Evolutionary conservation across 495 filamentous ascomycete genomes (phyloP).

Genomic region (Cryomyces minteri): DNA sequence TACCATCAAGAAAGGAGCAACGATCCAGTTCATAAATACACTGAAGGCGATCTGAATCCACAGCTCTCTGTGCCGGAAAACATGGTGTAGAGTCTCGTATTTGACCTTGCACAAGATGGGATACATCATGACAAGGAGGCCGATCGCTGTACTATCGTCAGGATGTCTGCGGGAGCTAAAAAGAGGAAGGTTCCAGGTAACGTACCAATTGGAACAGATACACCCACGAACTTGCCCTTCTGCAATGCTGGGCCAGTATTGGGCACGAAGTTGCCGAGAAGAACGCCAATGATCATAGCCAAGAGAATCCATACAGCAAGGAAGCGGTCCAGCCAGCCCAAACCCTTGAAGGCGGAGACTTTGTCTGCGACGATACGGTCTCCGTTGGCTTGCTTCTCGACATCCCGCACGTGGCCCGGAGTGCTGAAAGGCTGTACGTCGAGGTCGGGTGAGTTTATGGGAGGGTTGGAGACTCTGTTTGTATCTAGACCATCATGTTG

Average conservation of each 20-base stretch:
- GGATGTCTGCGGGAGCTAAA: too few relatives aligned
- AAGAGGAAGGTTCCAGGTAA: not conserved
- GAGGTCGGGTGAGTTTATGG: too few relatives aligned
- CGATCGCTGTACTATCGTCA: constrained; percentile 34
- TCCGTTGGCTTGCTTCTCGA: not conserved
- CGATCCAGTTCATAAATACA: constrained; percentile 63
- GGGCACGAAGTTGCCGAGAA: constrained; percentile 60
- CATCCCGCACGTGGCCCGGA: not conserved
- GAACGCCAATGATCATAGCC: constrained; percentile 60
- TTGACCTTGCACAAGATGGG: constrained; percentile 76
- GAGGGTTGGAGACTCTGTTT: too few relatives aligned
- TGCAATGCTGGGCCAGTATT: constrained; percentile 38
- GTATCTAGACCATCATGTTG: too few relatives aligned
- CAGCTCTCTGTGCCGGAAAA: constrained; percentile 39
- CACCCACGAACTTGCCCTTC: constrained; percentile 48
- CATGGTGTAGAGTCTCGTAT: constrained; percentile 52
- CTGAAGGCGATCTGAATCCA: constrained; percentile 71
- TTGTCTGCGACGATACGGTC: not conserved
- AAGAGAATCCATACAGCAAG: constrained; percentile 69
- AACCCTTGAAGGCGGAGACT: constrained; percentile 26
- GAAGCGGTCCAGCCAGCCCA: constrained; percentile 52
- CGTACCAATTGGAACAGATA: constrained; percentile 58
- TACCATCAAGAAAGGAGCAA: constrained; percentile 74
- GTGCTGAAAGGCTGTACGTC: too few relatives aligned
- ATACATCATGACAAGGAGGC: constrained; percentile 85